Base-by-base conservation (phyloP, 441 rosid species). In the Erodium chrysanthum region DNA sequence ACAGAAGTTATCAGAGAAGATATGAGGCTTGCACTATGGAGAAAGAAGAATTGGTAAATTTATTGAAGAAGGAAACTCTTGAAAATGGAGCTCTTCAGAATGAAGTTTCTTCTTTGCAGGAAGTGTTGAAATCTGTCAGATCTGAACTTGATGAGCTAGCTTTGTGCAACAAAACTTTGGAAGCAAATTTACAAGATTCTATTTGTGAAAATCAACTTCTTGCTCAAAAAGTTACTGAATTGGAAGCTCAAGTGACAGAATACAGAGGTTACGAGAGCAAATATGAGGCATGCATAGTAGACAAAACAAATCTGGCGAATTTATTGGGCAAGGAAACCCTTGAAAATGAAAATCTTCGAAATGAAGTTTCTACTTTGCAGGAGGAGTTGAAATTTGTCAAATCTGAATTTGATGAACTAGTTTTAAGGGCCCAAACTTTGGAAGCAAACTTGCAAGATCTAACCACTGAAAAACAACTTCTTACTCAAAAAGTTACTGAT, bases 141-240 rank as follows among this genome's bases (percentile, higher is more conserved):
- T 50, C 33, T 56, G 70, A 74, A 60, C 33, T 74, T 12, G 70
- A 74, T 25, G 65, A 62, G 65, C 42, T 82, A 85, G 82, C 82
- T 81, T 46, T 79, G 66, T 82, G 80, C 66, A 90, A 86, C 81
- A 84, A 84, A 71, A 74, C 52, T 60, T 77, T 95, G 71, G 90
- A 84, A 78, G 82, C 76, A 66, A 83, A 79, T 78, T 72, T 91
- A 74, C 86, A 80, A 75, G 77, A 27, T 60, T 14, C 33, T 62
- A 31, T 37, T 3, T 27, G 65, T 62, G 65, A 62, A 62, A 62
- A 62, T 62, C 42, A 29, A 31, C 65, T 62, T 62, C 65, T 62
- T 62, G 2, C 65, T 62, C 7, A 62, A 29, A 62, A 62, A 15
- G 42, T 31, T 62, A 31, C 42, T 29, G 65, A 62, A 6, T 29